A percentile compares a stretch with the other conserved stretches of the same genome.
These are phyloP conservation scores for Stenogyne calaminthoides DNA, from an alignment of 305 asterid genomes.

Conservation along the genomic window DNA sequence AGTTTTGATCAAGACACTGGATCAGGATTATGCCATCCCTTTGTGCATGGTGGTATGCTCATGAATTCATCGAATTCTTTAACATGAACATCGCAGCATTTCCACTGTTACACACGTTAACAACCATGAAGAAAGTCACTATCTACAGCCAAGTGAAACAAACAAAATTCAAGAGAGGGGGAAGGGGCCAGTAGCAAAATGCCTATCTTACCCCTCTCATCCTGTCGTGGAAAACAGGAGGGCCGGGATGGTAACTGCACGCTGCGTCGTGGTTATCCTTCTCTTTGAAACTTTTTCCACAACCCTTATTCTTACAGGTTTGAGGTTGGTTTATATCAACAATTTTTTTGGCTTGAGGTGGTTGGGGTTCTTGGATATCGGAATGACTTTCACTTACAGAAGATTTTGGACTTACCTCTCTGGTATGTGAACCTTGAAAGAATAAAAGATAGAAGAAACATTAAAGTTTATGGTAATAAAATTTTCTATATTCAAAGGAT, in stretches of 20 bases:
- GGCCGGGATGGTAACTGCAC: slow-evolving; percentile 91
- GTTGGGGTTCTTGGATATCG: slow-evolving; percentile 41
- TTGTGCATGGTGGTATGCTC: slow-evolving; percentile 73
- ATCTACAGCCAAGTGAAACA: slow-evolving; percentile 1
- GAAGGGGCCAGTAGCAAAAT: not conserved
- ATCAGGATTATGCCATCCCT: slow-evolving; percentile 95
- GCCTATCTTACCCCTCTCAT: slow-evolving; percentile 77
- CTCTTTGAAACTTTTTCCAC: slow-evolving; percentile 74
- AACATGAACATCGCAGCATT: slow-evolving; percentile 86
- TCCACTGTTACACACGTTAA: slow-evolving; percentile 65
- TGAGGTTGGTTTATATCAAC: slow-evolving; percentile 75
- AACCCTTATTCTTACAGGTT: slow-evolving; percentile 74
- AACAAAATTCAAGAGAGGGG: not conserved
- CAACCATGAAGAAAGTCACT: not conserved
- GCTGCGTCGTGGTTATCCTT: slow-evolving; percentile 83
- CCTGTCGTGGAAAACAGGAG: slow-evolving; percentile 85
- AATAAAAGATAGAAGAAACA: not conserved
- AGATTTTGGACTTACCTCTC: slow-evolving; percentile 46
- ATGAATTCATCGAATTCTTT: slow-evolving; percentile 92
- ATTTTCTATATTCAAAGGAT: not conserved
- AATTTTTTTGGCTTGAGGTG: slow-evolving; percentile 54
- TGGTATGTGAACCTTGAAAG: slow-evolving; percentile 61
- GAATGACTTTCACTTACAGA: slow-evolving; percentile 36
- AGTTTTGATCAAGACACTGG: slow-evolving; percentile 41
- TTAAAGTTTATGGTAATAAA: not conserved